phyloP scores from a whole-genome alignment of 129 eudicot species.

The Lonicera japonica region DNA sequence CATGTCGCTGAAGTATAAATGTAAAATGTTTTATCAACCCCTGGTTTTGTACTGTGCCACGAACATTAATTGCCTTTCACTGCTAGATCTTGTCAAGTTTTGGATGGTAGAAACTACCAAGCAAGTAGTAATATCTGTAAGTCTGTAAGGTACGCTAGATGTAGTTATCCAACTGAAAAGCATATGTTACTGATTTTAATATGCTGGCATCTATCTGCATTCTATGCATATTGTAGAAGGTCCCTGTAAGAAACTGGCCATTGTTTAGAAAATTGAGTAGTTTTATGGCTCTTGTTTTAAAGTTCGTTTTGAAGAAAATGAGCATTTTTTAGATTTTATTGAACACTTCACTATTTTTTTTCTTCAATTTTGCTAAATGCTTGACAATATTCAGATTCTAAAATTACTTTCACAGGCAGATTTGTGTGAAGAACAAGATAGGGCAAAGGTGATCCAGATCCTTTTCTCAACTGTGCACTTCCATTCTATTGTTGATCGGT shows the following conservation, averaged over 20 bases:
- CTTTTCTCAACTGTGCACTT: slow-evolving; percentile 7
- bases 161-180: neutral
- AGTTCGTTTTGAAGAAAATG: neutral
- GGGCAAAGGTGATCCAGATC: slow-evolving; percentile 16
- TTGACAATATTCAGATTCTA: neutral
- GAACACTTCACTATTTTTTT: neutral
- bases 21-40: too few species aligned
- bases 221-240: neutral
- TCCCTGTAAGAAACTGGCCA: neutral
- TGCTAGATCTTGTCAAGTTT: neutral
- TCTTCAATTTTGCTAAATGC: neutral
- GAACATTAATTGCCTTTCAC: neutral
- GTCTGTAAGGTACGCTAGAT: neutral
- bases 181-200: neutral
- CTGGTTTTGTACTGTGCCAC: neutral
- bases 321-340: neutral
- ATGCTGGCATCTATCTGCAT: neutral
- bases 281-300: too few species aligned
- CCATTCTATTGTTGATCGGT: slow-evolving; percentile 11
- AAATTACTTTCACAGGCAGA: slow-evolving; percentile 3
- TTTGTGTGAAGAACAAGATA: slow-evolving; percentile 11
- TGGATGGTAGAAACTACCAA: neutral
- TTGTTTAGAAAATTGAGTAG: neutral
- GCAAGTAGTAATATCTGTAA: neutral
- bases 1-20: too few species aligned